Evolutionary conservation across 2,329 filamentous ascomycete genomes (phyloP), one percentile per base, ranked within the genome.

Genomic region (Trichophyton simii): DNA sequence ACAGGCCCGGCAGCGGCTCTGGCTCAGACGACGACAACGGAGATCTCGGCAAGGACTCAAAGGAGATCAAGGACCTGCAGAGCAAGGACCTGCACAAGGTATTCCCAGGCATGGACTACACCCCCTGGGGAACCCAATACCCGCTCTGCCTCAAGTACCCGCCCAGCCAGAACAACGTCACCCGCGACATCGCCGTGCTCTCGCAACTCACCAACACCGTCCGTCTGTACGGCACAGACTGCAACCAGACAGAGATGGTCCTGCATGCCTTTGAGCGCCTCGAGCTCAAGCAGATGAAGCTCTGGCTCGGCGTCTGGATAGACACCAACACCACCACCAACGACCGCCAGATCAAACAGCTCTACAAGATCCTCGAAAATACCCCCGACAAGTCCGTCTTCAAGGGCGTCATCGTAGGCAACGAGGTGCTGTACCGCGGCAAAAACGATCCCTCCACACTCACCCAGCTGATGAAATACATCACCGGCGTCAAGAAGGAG

Each of bases 241-340:
- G 92, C 80, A 96, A 96, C 74, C 92, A 97, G 75, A 97, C 92
- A 0, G 83, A 96, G 73, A 94, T 97, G 88, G 83, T 95, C 0
- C 78, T 97, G 7, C 86, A 94, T 68, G 86, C 91, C 20, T 87
- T 97, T 67, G 80, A 88, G 62, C 81, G 81, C 58, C 80, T 97
- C 11, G 80, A 87, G 59, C 77, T 96, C 67, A 78, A 73, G 31
- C 81, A 87, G 60, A 84, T 95, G 78, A 95, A 95, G 73, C 79
- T 97, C 64, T 97, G 92, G 92, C 79, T 97, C 52, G 92, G 92
- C 15, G 91, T 97, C 2, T 96, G 91, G 89, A 87, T 95, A 64
- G 91, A 94, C 70, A 81, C 78, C 61, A 95, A 96, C 73, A 73
- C 78, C 7, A 95, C 89, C 0, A 96, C 92, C 62, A 96, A 94